These are phyloP conservation scores for Haplosporangium sp. DNA, from an alignment of 371 early-diverging fungal species.

Conservation along the genomic window DNA sequence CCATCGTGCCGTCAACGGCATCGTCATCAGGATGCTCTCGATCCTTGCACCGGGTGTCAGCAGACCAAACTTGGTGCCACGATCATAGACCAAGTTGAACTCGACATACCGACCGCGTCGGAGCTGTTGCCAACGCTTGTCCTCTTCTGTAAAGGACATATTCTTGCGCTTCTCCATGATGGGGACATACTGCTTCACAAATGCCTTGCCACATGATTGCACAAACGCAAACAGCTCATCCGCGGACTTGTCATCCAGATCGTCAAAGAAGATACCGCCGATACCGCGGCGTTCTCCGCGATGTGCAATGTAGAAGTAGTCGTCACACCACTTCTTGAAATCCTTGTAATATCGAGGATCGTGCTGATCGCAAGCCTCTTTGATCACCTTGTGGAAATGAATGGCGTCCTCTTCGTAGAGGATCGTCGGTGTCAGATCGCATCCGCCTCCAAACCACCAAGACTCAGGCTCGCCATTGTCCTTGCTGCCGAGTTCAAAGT, in stretches of 20 bases:
- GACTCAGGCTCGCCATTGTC: constrained; percentile 67
- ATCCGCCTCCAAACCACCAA: constrained; percentile 93
- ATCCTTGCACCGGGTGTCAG: constrained; percentile 87
- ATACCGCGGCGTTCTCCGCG: constrained; percentile 85
- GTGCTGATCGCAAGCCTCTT: constrained; percentile 81
- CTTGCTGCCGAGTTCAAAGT: constrained; percentile 86
- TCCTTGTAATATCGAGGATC: constrained; percentile 74
- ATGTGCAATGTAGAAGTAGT: constrained; percentile 83
- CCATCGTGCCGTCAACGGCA: constrained; percentile 89
- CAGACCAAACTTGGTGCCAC: constrained; percentile 92
- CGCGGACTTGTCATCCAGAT: constrained; percentile 72
- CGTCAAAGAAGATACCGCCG: constrained; percentile 92
- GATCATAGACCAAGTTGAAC: constrained; percentile 89
- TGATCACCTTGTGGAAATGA: constrained; percentile 83
- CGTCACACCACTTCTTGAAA: constrained; percentile 89
- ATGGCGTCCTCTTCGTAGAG: constrained; percentile 83
- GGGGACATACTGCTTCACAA: constrained; percentile 82
- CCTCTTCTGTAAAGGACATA: constrained; percentile 71
- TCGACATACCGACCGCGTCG: constrained; percentile 92
- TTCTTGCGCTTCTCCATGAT: constrained; percentile 76
- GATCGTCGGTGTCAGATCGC: constrained; percentile 86
- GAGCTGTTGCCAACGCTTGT: constrained; percentile 87
- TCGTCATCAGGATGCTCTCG: constrained; percentile 87
- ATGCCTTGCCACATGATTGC: constrained; percentile 75
- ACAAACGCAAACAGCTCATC: constrained; percentile 81